phyloP scores from a whole-genome alignment of 805 yeast species.

The Wickerhamomyces xylosicus region DNA sequence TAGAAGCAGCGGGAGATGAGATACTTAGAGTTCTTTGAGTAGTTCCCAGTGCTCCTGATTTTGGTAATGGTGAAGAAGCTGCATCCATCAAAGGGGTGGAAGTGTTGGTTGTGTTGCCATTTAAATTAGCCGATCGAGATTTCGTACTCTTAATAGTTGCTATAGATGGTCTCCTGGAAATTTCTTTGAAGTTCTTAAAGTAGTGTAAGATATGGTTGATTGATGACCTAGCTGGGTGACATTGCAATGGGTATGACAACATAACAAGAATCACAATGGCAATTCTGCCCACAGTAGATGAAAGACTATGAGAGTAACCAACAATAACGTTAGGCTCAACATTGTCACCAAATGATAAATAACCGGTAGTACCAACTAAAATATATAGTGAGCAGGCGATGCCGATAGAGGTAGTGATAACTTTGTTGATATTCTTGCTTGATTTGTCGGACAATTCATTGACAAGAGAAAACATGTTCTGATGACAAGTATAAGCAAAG shows the following conservation, averaged over 20 bases:
- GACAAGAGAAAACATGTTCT: slow-evolving; percentile 82
- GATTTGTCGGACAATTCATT: slow-evolving; percentile 64
- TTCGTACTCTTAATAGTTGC: slow-evolving; percentile 1
- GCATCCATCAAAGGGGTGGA: not conserved
- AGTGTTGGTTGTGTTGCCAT: not conserved
- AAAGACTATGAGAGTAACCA: slow-evolving; percentile 53
- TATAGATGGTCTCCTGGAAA: slow-evolving; percentile 14
- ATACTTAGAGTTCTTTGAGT: not conserved
- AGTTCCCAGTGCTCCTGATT: not conserved
- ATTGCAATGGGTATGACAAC: slow-evolving; percentile 80
- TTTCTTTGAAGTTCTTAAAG: slow-evolving; percentile 21
- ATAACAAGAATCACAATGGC: slow-evolving; percentile 75
- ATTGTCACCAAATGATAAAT: slow-evolving; percentile 74
- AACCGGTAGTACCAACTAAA: slow-evolving; percentile 72
- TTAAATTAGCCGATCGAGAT: not conserved
- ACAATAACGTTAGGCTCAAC: slow-evolving; percentile 74
- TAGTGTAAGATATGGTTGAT: slow-evolving; percentile 60
- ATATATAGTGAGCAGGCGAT: slow-evolving; percentile 55
- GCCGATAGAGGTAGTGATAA: slow-evolving; percentile 44
- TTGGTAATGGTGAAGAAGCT: not conserved
- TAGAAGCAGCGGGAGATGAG: not conserved
- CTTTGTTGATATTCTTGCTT: slow-evolving; percentile 30
- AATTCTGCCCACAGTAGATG: slow-evolving; percentile 71
- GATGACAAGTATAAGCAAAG: slow-evolving; percentile 94
- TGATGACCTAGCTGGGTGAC: slow-evolving; percentile 84